Base-by-base conservation (phyloP, 2,329 filamentous ascomycete species). In the Penicillium sp. region DNA sequence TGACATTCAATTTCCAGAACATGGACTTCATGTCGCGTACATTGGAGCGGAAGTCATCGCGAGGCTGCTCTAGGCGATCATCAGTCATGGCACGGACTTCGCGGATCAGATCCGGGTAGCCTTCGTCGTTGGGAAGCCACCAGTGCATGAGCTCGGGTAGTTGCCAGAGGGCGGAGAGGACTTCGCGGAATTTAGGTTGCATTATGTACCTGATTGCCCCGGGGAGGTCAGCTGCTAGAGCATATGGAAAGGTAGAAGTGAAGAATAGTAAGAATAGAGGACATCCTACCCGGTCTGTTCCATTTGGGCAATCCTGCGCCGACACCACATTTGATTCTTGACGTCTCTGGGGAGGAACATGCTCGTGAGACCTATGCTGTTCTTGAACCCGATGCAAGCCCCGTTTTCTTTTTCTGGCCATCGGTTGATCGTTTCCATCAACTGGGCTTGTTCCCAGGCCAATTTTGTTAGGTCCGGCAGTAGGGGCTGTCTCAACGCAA, bases 91-190 rank as follows among this genome's bases (percentile, higher is more conserved):
- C 84, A 21, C 93, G 88, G 59, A 96, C 87, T 53, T 84, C 88
- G 51, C 87, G 87, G 53, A 97, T 81, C 43, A 96, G 84, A 0
- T 85, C 84, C 11, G 85, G 88, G 66, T 90, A 90, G 1, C 85
- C 86, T 76, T 93, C 89, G 60, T 91, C 85, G 71, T 95, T 84
- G 2, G 92, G 90, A 3, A 97, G 83, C 95, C 95, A 99, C 91
- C 92, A 97, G 56, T 88, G 82, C 45, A 85, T 84, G 52, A 92
- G 86, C 21, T 87, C 86, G 14, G 85, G 82, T 44, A 90, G 84
- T 58, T 84, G 80, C 81, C 95, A 96, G 24, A 91, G 73, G 47
- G 89, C 83, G 31, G 90, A 86, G 83, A 98, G 89, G 63, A 88
- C 87, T 31, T 78, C 80, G 56, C 93, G 88, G 66, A 93, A 87